Base-by-base conservation (phyloP, 140 eudicot species). In the Flaveria floridana region DNA sequence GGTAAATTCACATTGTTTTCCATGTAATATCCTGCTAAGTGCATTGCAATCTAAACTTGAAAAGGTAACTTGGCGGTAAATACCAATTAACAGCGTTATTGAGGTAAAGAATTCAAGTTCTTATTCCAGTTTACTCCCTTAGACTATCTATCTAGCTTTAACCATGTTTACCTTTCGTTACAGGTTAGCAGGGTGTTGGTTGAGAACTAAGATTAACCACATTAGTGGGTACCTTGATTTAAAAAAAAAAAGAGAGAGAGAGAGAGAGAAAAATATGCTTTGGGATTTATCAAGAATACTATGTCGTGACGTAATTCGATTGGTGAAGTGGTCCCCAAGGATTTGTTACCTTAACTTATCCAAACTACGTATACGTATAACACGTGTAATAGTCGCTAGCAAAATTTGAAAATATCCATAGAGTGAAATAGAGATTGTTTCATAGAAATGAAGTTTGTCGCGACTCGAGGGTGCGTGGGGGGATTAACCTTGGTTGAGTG, bases 401-500 rank as follows among this genome's bases (percentile, higher is more conserved):
- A 37, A 15, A 19, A 14, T 46, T 65, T 30, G 71, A 79, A 23
- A 1, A 20, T 20, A 30, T 18, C 53, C 28, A n/a, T 0, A 7
- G 61, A 72, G 44, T 21, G 56, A 20, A 48, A 68, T 23, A 2
- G 73, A 11, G 6, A 80, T 56, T 34, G 15, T 1, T 34, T 34
- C 1, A 34, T 6, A 4, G 19, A 11, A 14, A 9, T 2, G 0
- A 14, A 41, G 2, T 74, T 85, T 78, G 88, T 81, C 88, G 86
- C 67, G 82, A 84, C 83, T 46, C 65, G 79, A 52, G 46, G 62
- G 67, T 81, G 80, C 68, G 58, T 69, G 78, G 75, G 73, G 76
- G 83, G 78, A 63, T 80, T 80, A 81, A 78, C 71, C 72, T 79
- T 81, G 76, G 44, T 66, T 78, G 79, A 71, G 68, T 81, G 70